Base-by-base conservation (phyloP, 331 rosid species). In the Quercus tomentella region DNA sequence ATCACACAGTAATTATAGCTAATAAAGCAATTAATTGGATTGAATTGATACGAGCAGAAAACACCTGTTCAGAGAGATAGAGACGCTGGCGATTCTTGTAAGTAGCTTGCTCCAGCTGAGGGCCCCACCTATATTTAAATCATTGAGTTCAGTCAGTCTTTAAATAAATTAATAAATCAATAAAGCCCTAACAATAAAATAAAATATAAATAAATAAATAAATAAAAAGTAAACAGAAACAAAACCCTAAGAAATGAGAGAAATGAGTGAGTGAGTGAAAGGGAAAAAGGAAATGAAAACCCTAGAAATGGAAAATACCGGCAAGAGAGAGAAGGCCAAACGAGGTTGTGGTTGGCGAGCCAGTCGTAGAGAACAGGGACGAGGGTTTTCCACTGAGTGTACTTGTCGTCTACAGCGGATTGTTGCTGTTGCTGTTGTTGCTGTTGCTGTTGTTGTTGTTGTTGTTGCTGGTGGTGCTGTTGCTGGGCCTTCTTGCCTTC, bases 251-350 rank as follows among this genome's bases (percentile, higher is more conserved):
- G 89, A 82, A 45, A 33, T 1, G 49, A 33, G 37, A 33, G 33
- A 30, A 33, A 7, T 37, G 45, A 41, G 71, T 0, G 45, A 41
- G 71, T 0, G 54, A 14, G 45, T 49, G 71, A 73, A 23, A 81
- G 56, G 43, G 26, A 76, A 45, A 62, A 67, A 17, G 15, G 68
- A 26, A 73, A 43, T 4, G 25, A 9, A 10, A 25, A 22, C 54
- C 54, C 54, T 49, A 25, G 68, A 15, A 49, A 45, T 23, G 1
- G 28, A 1, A 58, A 18, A 63, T 83, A 96, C 99, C 99, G 80
- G 98, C 99, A 93, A 78, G 99, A 96, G 82, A 96, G 99, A 69
- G 99, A 96, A 35, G 99, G 99, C 99, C 99, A 96, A 56, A 96
- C 98, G 71, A 96, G 99, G 79, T 96, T 96, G 86, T 96, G 99